Percentiles rank a stretch among this genome's conserved stretches.
Evolutionary conservation across 257 asterid species (phyloP).

Genomic region (Ocimum tenuiflorum): DNA sequence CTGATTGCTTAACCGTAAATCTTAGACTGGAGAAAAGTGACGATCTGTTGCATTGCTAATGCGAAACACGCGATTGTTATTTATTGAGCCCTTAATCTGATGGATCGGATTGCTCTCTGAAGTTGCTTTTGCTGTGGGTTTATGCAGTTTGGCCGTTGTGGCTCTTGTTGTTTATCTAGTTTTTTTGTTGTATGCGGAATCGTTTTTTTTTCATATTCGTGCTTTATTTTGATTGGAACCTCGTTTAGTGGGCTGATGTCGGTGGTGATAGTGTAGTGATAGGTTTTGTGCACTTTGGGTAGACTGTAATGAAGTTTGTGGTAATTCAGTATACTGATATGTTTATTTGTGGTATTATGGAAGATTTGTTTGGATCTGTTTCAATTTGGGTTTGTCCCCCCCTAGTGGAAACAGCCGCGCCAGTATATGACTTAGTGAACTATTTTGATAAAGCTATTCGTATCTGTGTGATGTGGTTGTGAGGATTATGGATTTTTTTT

Average conservation of each 20-base stretch:
- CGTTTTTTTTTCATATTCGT: not conserved
- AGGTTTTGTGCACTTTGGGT: not conserved
- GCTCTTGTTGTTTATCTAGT: not conserved
- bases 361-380: constrained; percentile 13
- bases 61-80: not conserved
- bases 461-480: not conserved
- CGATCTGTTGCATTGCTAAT: constrained; percentile 2
- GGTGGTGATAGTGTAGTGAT: not conserved
- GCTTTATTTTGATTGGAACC: not conserved
- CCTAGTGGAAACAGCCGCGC: not conserved
- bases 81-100: not conserved
- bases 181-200: not conserved
- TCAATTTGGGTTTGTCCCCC: not conserved
- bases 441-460: not conserved
- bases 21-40: not conserved
- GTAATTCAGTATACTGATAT: not conserved
- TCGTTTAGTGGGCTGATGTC: not conserved
- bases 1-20: constrained; percentile 7
- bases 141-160: not conserved
- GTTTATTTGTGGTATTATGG: not conserved
- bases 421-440: not conserved
- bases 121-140: not conserved
- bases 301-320: not conserved
- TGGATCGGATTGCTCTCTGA: constrained; percentile 14
- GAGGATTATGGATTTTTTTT: not conserved